A percentile compares a stretch with the other conserved stretches of the same genome.
phyloP scores from a whole-genome alignment of 1,284 basidiomycete genomes.

The Puccinia novopanici region DNA sequence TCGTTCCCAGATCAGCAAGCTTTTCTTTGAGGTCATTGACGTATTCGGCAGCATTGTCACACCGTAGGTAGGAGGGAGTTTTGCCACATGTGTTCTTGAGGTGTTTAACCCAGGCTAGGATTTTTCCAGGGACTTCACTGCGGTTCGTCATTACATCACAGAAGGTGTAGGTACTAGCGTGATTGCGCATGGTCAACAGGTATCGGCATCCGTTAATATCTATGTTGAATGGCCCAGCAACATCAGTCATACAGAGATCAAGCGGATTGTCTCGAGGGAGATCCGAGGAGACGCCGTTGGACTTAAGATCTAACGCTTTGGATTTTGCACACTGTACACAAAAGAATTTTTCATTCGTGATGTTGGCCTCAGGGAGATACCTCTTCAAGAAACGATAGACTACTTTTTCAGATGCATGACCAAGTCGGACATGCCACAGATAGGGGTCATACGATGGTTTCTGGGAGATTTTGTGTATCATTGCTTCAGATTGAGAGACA shows the following conservation, averaged over 20 bases:
- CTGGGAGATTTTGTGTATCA: background rate
- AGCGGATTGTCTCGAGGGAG: background rate
- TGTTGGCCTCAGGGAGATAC: background rate
- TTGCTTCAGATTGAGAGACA: background rate
- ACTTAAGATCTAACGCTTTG: background rate
- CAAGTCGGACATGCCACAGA: background rate
- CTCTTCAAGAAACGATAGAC: too few relatives aligned
- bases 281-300: background rate
- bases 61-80: background rate
- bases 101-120: background rate
- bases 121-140: background rate
- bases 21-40: background rate
- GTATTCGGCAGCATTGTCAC: background rate
- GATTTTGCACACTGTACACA: background rate
- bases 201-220: background rate
- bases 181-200: background rate
- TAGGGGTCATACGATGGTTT: background rate
- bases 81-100: background rate
- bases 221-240: background rate
- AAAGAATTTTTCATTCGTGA: background rate
- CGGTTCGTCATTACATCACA: background rate
- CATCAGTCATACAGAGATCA: background rate
- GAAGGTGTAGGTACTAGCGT: conserved; percentile 23
- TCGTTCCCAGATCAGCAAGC: background rate
- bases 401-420: background rate